phyloP scores from a whole-genome alignment of 2,329 filamentous ascomycete species.

The Fusarium oligoseptatum region DNA sequence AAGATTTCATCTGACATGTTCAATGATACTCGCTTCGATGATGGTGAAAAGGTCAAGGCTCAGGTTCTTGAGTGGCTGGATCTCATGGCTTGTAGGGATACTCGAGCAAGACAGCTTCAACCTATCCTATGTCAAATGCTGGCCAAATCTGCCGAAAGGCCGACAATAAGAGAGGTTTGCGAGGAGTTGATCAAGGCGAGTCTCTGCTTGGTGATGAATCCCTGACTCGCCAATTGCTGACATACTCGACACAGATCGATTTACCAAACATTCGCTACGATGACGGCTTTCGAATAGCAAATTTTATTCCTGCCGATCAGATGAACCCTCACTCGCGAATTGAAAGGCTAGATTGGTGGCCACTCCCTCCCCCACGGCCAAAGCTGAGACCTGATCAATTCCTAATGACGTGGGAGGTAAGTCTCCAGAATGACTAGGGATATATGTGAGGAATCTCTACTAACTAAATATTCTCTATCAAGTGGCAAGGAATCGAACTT shows the following conservation, averaged over 20 bases:
- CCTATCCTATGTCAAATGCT: not conserved
- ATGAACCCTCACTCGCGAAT: not conserved
- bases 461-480: not conserved
- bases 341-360: not conserved
- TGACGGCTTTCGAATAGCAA: not conserved
- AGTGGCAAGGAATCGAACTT: not conserved
- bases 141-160: not conserved
- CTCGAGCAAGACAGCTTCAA: not conserved
- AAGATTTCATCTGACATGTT: not conserved
- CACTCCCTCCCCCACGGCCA: not conserved
- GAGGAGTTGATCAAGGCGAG: not conserved
- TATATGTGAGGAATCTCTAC: not conserved
- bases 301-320: not conserved
- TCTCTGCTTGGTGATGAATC: too few species aligned
- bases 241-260: not conserved
- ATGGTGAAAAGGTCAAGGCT: not conserved
- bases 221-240: not conserved
- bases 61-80: not conserved
- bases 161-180: not conserved
- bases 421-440: not conserved
- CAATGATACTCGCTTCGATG: not conserved
- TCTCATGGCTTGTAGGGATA: not conserved
- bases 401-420: not conserved
- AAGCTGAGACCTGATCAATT: not conserved
- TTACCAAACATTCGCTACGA: not conserved